phyloP scores from a whole-genome alignment of 345 rosid genomes.

The Ceriops tagal region DNA sequence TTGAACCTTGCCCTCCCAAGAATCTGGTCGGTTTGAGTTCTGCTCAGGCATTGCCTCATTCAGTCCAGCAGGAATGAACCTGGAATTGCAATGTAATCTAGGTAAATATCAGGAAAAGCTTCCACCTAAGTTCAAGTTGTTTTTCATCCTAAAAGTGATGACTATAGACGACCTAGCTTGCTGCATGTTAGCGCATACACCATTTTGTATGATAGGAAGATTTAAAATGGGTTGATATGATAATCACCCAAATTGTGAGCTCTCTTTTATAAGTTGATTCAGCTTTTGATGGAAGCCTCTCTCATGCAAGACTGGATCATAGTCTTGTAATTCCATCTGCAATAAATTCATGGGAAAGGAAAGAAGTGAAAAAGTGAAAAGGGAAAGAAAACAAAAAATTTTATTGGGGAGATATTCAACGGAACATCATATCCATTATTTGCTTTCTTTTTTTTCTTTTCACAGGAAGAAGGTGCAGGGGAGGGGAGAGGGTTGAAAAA shows the following conservation, averaged over 20 bases:
- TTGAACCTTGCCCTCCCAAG: constrained; percentile 23
- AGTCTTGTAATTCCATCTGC: constrained; percentile 70
- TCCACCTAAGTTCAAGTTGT: neutral
- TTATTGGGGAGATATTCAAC: too few species aligned
- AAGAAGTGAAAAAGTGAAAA: neutral
- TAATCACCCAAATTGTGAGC: constrained; percentile 71
- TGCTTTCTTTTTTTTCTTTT: too few species aligned
- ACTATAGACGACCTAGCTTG: neutral
- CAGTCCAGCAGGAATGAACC: constrained; percentile 38
- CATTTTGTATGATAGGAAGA: constrained; percentile 6
- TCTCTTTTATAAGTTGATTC: constrained; percentile 62
- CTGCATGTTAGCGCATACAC: neutral
- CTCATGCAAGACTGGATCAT: constrained; percentile 64
- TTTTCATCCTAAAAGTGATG: constrained; percentile 4
- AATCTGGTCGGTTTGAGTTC: constrained; percentile 25
- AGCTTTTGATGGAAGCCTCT: constrained; percentile 86
- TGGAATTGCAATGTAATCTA: constrained; percentile 21
- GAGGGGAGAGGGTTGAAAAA: neutral
- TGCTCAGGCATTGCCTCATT: constrained; percentile 33
- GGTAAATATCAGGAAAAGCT: constrained; percentile 15
- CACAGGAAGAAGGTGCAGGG: too few species aligned
- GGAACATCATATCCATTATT: too few species aligned
- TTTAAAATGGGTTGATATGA: constrained; percentile 11
- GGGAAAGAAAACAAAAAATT: neutral
- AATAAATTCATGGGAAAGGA: neutral